Evolutionary conservation across 768 basidiomycete species (phyloP), one percentile per base, ranked within the genome.

Genomic region (Hericium coralloides): DNA sequence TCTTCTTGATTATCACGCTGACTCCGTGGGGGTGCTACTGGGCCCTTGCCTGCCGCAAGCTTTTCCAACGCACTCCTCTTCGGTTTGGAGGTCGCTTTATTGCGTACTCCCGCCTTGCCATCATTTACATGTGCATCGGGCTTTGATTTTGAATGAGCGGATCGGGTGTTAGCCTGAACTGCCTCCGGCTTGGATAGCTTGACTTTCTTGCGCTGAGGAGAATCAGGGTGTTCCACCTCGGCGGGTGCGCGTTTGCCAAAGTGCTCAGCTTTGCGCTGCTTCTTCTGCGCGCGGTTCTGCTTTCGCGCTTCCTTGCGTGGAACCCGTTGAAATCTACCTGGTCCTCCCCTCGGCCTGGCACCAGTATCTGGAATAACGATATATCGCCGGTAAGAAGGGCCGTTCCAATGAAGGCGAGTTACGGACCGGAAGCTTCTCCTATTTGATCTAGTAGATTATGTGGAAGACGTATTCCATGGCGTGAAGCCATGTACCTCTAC

Each of bases 1-100:
- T 95, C 93, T 63, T 98, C 95, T 37, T 87, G 79, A 31, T 75
- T 70, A 59, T 90, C 80, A 56, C 72, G 70, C 36, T 67, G 73
- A 6, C 69, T 69, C 23, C 69, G 73, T 23, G 71, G 62, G 2
- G 55, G 50, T 0, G 39, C 41, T 31, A 61, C 54, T 0, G 53
- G 52, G 18, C 47, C 10, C 48, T 47, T 57, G 31, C 63, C 64
- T 4, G 57, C 61, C 0, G 57, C 66, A 20, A 73, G 67, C 58
- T 68, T 76, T 51, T 74, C 72, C 12, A 75, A 64, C 1, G 73
- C 66, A 1, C 70, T 73, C 48, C 70, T 73, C 48, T 60, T 67
- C 22, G 57, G 8, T 47, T 63, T 59, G 49, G 25, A 39, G 20
- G 25, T 65, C 49, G 49, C 49, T 26, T 50, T 50, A 45, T 50